These are phyloP conservation scores for Tylopilus vinaceipallidus DNA, from an alignment of 768 basidiomycete species.

Conservation along the genomic window DNA sequence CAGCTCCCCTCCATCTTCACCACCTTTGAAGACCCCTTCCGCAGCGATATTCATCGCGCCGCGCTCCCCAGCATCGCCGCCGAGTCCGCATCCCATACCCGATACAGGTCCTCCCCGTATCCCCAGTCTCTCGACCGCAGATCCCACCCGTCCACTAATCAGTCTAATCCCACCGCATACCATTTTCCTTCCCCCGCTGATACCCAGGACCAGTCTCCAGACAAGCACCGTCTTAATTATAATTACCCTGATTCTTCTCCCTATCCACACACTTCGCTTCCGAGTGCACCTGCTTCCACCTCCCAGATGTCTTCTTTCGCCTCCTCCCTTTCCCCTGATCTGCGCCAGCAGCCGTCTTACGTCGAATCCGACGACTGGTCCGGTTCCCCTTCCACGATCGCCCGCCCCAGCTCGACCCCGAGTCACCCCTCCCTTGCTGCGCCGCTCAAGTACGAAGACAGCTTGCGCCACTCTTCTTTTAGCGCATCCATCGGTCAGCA, in stretches of 20 bases:
- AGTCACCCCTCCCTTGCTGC: slow-evolving; percentile 50
- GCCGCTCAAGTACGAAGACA: slow-evolving; percentile 68
- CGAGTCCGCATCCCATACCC: slow-evolving; percentile 39
- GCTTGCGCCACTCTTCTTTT: slow-evolving; percentile 66
- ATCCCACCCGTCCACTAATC: slow-evolving; percentile 43
- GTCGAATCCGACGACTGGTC: slow-evolving; percentile 57
- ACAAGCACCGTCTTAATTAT: slow-evolving; percentile 39
- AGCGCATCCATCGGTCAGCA: slow-evolving; percentile 55
- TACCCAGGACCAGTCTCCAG: slow-evolving; percentile 39
- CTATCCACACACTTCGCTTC: slow-evolving; percentile 48
- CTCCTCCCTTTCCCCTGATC: slow-evolving; percentile 47
- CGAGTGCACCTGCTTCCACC: slow-evolving; percentile 51
- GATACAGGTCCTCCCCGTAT: slow-evolving; percentile 57
- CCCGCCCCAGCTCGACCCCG: slow-evolving; percentile 67
- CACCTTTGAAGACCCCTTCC: slow-evolving; percentile 59
- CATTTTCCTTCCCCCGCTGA: slow-evolving; percentile 54
- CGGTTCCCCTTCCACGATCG: slow-evolving; percentile 52
- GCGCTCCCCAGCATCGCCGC: slow-evolving; percentile 62
- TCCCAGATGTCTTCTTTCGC: slow-evolving; percentile 50
- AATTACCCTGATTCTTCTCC: slow-evolving; percentile 45
- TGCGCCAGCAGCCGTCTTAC: slow-evolving; percentile 41
- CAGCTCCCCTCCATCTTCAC: slow-evolving; percentile 75
- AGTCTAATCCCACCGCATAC: slow-evolving; percentile 42
- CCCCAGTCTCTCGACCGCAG: slow-evolving; percentile 48
- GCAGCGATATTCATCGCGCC: slow-evolving; percentile 55